Evolutionary conservation across 2,329 filamentous ascomycete genomes (phyloP), one percentile per base, ranked within the genome.

Genomic region (Didymella keratinophila): DNA sequence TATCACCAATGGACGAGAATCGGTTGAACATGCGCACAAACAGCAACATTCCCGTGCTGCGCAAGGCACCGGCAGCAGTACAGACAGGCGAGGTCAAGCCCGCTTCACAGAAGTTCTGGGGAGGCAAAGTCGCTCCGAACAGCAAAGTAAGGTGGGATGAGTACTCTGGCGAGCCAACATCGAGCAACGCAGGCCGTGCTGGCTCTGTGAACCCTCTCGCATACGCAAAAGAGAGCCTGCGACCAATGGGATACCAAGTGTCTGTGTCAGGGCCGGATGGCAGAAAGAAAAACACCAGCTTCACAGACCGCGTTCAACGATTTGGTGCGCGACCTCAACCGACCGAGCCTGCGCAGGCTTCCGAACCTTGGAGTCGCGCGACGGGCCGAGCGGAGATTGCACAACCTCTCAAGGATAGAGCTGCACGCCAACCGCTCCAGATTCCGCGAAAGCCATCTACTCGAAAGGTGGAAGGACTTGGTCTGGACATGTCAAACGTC

Each of bases 341-440:
- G n/a, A 47, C 67, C 60, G 79, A 82, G 25, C 79, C 71, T 50
- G 80, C 87, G 5, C 69, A 66, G 52, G 63, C 62, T 20, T 76
- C 76, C 42, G 78, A 80, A 52, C 80, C 87, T 56, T 93, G 90
- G 90, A 88, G 87, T 67, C 90, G 90, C 18, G 86, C 87, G 36
- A 92, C 87, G 71, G 90, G 90, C 27, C 85, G 90, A 63, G 83
- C 83, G 41, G 80, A 84, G 34, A 81, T 91, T 55, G 83, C 90
- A 32, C 82, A 83, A 43, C 87, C 89, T 3, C 83, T 91, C 36
- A 83, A 81, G 69, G 88, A 91, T 70, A 85, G 86, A 34, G 79
- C 78, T 41, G 78, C 80, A 58, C 83, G 83, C 14, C 77, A 83
- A 56, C 85, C 87, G n/a, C 76, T 89, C 41, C 83, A 78, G 60